phyloP scores from a whole-genome alignment of 2,329 filamentous ascomycete genomes.

The Curvularia spicifera region DNA sequence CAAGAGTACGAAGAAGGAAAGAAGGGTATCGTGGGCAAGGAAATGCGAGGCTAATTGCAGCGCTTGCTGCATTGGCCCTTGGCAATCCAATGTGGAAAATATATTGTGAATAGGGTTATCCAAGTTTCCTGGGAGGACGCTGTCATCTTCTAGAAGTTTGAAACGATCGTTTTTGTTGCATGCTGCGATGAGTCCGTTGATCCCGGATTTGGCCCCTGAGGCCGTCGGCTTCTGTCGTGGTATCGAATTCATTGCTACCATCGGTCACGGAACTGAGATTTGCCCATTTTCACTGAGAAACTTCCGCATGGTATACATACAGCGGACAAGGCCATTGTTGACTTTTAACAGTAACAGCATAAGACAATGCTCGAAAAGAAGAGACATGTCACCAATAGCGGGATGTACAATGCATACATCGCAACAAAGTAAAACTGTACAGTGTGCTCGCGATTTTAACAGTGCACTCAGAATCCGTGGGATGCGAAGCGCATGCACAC shows the following conservation, averaged over 20 bases:
- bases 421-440: slow-evolving; percentile 15
- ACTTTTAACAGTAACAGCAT: slow-evolving; percentile 8
- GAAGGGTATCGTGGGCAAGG: slow-evolving; percentile 34
- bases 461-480: background rate
- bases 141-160: slow-evolving; percentile 37
- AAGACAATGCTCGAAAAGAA: slow-evolving; percentile 22
- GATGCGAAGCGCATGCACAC: background rate
- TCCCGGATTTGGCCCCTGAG: slow-evolving; percentile 9
- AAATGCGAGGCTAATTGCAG: slow-evolving; percentile 45
- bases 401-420: background rate
- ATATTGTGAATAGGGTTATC: slow-evolving; percentile 41
- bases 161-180: slow-evolving; percentile 42
- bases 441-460: background rate
- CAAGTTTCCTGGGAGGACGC: slow-evolving; percentile 31
- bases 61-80: slow-evolving; percentile 27
- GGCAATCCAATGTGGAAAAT: slow-evolving; percentile 30
- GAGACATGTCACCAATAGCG: background rate
- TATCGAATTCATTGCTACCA: slow-evolving; percentile 13
- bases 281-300: background rate
- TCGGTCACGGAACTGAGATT: background rate
- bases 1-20: slow-evolving; percentile 42
- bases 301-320: slow-evolving; percentile 9
- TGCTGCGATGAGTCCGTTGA: slow-evolving; percentile 29
- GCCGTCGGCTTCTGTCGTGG: slow-evolving; percentile 11
- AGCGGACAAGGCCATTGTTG: slow-evolving; percentile 18